Conservation (phyloP, 2,329 filamentous ascomycete genomes). For the Dactylella cylindrospora region DNA sequence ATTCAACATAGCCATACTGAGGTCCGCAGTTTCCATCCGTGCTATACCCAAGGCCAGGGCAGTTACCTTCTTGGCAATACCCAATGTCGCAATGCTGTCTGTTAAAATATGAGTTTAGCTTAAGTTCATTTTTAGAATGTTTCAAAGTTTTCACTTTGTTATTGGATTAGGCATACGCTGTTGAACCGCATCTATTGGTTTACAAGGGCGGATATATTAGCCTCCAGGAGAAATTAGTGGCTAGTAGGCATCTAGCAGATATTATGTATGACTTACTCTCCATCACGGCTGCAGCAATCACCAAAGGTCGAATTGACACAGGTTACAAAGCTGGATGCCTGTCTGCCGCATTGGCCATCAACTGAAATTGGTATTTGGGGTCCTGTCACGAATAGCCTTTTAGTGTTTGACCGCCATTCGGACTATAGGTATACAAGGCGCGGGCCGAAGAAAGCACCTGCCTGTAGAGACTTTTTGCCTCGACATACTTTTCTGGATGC, state of each 20-base stretch:
- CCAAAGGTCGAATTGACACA: not conserved
- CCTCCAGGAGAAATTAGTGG: too few species aligned
- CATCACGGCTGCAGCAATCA: not conserved
- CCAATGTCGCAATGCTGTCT: slow-evolving; percentile 7
- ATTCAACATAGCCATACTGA: slow-evolving; percentile 5
- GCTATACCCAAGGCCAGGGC: slow-evolving; percentile 16
- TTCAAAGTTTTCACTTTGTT: too few species aligned
- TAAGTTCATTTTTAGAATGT: too few species aligned
- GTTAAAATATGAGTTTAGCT: not conserved
- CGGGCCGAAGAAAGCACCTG: too few species aligned
- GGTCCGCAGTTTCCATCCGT: slow-evolving; percentile 18
- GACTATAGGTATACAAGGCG: too few species aligned
- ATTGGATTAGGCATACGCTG: too few species aligned
- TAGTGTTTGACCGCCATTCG: too few species aligned
- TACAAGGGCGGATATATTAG: too few species aligned
- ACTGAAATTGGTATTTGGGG: too few species aligned
- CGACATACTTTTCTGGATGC: not conserved
- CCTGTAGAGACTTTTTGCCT: not conserved
- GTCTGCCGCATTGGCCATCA: not conserved
- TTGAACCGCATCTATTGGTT: too few species aligned
- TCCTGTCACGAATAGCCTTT: too few species aligned
- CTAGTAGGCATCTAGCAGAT: too few species aligned
- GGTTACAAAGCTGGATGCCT: not conserved
- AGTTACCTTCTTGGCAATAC: slow-evolving; percentile 4
- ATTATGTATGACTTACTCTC: not conserved